phyloP scores from a whole-genome alignment of 805 yeast species.

The Candida xiaguanensis region DNA sequence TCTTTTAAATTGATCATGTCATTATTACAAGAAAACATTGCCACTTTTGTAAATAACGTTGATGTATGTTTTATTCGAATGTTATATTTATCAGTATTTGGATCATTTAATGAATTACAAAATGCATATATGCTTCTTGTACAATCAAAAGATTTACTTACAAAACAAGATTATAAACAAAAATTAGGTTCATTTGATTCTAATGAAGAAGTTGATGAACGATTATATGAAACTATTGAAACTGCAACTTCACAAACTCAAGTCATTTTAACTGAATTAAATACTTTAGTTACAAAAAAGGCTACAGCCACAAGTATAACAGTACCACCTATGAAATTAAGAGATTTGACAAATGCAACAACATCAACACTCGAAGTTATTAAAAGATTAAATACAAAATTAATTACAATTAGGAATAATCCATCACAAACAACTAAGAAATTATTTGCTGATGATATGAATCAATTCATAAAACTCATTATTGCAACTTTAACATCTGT shows the following conservation, averaged over 20 bases:
- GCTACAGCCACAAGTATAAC: slow-evolving; percentile 39
- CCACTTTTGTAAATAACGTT: slow-evolving; percentile 47
- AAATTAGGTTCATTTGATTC: slow-evolving; percentile 15
- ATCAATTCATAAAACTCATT: slow-evolving; percentile 75
- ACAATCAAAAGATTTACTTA: slow-evolving; percentile 13
- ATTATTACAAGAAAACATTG: slow-evolving; percentile 45
- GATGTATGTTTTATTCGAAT: slow-evolving; percentile 65
- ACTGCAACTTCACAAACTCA: slow-evolving; percentile 67
- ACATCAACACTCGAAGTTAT: slow-evolving; percentile 81
- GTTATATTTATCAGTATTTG: slow-evolving; percentile 56
- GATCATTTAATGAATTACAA: slow-evolving; percentile 61
- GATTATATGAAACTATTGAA: slow-evolving; percentile 59
- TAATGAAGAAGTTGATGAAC: slow-evolving; percentile 56
- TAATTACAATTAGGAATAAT: slow-evolving; percentile 48
- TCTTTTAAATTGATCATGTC: slow-evolving; percentile 52
- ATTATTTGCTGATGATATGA: slow-evolving; percentile 81
- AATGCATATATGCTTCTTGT: slow-evolving; percentile 56
- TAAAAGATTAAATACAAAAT: slow-evolving; percentile 53
- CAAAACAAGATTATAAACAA: slow-evolving; percentile 9
- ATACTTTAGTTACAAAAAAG: slow-evolving; percentile 60
- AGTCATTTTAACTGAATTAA: slow-evolving; percentile 72
- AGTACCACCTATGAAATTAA: slow-evolving; percentile 51
- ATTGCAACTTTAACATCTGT: slow-evolving; percentile 81
- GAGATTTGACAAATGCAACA: slow-evolving; percentile 75
- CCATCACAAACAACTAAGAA: slow-evolving; percentile 50